Evolutionary conservation across 1,139 yeast genomes (phyloP).

Genomic region (Nakaseomyces kungkrabaensis): DNA sequence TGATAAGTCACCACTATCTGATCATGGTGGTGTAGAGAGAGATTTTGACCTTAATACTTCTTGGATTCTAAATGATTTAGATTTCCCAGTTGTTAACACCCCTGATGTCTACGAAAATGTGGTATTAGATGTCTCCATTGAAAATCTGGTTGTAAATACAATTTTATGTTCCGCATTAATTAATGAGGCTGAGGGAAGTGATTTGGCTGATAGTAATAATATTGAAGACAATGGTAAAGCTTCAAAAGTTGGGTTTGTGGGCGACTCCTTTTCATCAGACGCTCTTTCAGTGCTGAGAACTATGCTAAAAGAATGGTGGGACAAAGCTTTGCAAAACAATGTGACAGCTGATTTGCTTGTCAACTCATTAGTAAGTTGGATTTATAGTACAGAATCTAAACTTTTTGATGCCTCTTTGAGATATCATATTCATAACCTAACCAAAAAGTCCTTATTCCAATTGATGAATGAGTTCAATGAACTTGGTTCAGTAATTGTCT

Average conservation of each 20-base stretch:
- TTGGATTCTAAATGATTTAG: conserved; percentile 46
- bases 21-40: conserved; percentile 74
- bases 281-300: conserved; percentile 62
- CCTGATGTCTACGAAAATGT: conserved; percentile 75
- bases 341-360: conserved; percentile 77
- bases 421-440: conserved; percentile 78
- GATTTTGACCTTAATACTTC: conserved; percentile 35
- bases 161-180: conserved; percentile 74
- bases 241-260: conserved; percentile 42
- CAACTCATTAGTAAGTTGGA: conserved; percentile 80
- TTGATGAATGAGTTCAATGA: conserved; percentile 69
- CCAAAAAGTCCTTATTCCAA: conserved; percentile 76
- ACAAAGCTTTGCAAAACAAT: conserved; percentile 64
- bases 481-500: conserved; percentile 69
- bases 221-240: conserved; percentile 13
- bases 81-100: conserved; percentile 63
- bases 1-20: conserved; percentile 57
- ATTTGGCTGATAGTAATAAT: conserved; percentile 46
- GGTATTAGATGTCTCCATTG: conserved; percentile 70
- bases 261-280: conserved; percentile 70
- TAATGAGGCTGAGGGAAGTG: conserved; percentile 86
- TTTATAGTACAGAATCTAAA: conserved; percentile 60
- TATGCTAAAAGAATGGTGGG: conserved; percentile 91
- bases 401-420: conserved; percentile 72
- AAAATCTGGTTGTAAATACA: conserved; percentile 76